Percentiles rank a stretch among this genome's conserved stretches.
These are phyloP conservation scores for Pythium sukuiense DNA, from an alignment of 352 stramenopile genomes.

Conservation along the genomic window DNA sequence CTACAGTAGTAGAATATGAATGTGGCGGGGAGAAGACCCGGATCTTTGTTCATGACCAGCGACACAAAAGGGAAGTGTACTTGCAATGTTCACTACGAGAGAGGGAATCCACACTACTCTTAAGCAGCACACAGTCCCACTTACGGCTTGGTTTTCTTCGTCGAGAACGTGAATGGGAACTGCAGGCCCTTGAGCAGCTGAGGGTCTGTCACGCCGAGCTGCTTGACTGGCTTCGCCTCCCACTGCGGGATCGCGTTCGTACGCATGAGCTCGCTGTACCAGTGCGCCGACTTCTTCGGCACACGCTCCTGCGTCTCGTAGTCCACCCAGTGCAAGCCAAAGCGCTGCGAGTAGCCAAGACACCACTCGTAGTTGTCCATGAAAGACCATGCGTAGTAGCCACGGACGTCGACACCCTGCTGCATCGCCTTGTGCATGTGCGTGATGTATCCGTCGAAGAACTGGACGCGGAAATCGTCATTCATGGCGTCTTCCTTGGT, in stretches of 20 bases:
- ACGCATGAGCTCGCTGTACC: conserved; percentile 45
- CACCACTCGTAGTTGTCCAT: conserved; percentile 96
- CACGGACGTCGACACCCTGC: conserved; percentile 54
- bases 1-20: no score
- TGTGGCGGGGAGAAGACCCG: no score
- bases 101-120: no score
- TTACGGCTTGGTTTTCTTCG: neutral
- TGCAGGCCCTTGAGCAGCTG: neutral
- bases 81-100: no score
- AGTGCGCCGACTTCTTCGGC: conserved; percentile 51
- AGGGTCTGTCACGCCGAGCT: neutral
- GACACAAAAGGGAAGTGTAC: no score
- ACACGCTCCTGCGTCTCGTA: conserved; percentile 54
- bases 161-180: neutral
- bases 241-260: conserved; percentile 36
- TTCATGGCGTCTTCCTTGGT: conserved; percentile 71
- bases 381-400: conserved; percentile 92
- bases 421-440: conserved; percentile 57
- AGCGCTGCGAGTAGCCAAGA: conserved; percentile 49
- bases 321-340: conserved; percentile 58
- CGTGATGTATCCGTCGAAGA: conserved; percentile 80
- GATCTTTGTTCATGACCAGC: no score
- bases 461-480: conserved; percentile 76
- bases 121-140: neutral
- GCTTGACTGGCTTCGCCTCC: neutral